Evolutionary conservation across 352 stramenopile genomes (phyloP), one percentile per base, ranked within the genome.

Genomic region (Phytopythium litorale): DNA sequence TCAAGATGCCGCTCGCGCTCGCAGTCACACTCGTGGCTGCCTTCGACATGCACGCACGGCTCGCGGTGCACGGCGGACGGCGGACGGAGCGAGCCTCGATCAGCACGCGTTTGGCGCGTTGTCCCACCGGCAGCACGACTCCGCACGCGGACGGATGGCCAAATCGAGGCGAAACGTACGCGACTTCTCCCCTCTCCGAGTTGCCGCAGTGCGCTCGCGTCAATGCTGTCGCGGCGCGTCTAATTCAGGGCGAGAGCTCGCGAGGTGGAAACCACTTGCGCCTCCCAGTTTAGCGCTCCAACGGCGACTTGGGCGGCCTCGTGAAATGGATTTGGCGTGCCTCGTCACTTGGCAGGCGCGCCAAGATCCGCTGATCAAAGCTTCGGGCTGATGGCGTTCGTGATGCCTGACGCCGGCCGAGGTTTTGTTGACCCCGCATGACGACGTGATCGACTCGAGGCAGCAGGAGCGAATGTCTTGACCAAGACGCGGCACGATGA

Each of bases 111-210:
- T 51, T 32, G 45, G 45, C 21, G 28, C 4, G 49, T 21, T 40
- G 23, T 35, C 23, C 19, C 49, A 15, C 25, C 6, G 7, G 18
- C 51, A 37, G 23, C 9, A 40, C 19, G 28, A 8, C 32, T 32
- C 12, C 33, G 30, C 30, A 42, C 32, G 52, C 11, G 19, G 35
- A 38, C 46, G 33, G 52, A 32, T 58, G 52, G 52, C 52, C 52
- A 33, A 56, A 58, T 28, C 18, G 52, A 46, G 37, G 6, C n/a
- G n/a, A 58, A 40, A 58, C 52, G 21, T n/a, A 46, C 28, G 37
- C 52, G 52, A 40, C 52, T 43, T n/a, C 33, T 58, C 37, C 23
- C 23, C 23, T 52, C n/a, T 51, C 42, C 19, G 0, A 23, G 21
- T 32, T 32, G 45, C 21, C 18, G 8, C 35, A 5, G 30, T 7